Evolutionary conservation across 371 early-diverging fungal species (phyloP).

Genomic region (Rhizopus sp.): DNA sequence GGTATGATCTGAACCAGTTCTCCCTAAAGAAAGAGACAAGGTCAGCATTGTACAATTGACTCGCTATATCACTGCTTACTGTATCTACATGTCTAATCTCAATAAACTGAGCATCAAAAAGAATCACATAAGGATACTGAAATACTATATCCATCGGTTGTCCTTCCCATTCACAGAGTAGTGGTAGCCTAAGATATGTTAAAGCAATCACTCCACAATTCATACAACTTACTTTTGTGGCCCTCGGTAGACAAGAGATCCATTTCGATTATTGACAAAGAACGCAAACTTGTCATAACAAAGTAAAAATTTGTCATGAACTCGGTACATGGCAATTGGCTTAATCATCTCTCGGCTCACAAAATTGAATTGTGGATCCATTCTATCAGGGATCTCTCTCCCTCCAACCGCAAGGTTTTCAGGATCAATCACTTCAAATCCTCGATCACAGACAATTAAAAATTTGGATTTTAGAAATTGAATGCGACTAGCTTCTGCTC

Average conservation of each 20-base stretch:
- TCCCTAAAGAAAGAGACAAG: conserved; percentile 53
- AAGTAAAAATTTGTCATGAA: conserved; percentile 64
- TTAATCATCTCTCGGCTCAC: conserved; percentile 63
- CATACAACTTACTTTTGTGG: conserved; percentile 32
- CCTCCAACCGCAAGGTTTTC: conserved; percentile 44
- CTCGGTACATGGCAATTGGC: conserved; percentile 80
- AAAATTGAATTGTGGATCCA: conserved; percentile 74
- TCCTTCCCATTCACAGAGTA: conserved; percentile 52
- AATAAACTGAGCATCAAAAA: conserved; percentile 83
- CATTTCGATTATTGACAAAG: conserved; percentile 72
- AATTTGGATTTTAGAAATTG: conserved; percentile 74
- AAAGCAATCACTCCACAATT: no score
- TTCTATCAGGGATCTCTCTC: conserved; percentile 58
- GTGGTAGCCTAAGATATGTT: conserved; percentile 4
- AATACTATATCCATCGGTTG: conserved; percentile 66
- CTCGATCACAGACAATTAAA: conserved; percentile 76
- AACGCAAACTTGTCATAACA: conserved; percentile 90
- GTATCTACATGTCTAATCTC: conserved; percentile 87
- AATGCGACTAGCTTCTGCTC: conserved; percentile 72
- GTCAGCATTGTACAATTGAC: no score
- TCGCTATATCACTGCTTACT: conserved; percentile 34
- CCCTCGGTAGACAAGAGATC: conserved; percentile 38
- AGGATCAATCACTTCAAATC: conserved; percentile 83
- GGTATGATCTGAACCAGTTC: conserved; percentile 47
- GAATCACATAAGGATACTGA: conserved; percentile 82